Conservation (phyloP, 495 filamentous ascomycete species). For the Neurospora sp. region DNA sequence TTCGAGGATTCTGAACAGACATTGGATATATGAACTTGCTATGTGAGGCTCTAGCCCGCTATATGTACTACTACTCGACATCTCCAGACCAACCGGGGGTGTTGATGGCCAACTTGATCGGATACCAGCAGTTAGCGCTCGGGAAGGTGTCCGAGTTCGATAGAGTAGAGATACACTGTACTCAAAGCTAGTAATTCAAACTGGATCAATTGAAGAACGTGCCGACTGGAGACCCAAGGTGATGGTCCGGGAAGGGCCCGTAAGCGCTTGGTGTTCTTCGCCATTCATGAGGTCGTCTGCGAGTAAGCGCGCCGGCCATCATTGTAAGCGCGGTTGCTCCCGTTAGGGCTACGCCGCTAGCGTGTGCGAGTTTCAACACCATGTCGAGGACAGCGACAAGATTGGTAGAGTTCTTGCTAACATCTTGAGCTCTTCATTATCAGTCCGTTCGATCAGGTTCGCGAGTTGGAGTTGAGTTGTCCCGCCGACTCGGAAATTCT, state of each 20-base stretch:
- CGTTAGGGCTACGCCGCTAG: not conserved
- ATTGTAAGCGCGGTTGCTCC: not conserved
- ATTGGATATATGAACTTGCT: not conserved
- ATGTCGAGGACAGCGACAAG: not conserved
- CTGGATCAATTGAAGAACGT: not conserved
- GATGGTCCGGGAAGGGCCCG: not conserved
- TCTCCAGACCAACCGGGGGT: not conserved
- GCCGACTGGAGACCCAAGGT: not conserved
- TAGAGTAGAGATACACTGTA: not conserved
- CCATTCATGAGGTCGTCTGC: not conserved
- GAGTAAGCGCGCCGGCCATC: not conserved
- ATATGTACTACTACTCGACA: not conserved
- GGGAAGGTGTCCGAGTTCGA: not conserved
- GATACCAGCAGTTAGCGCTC: not conserved
- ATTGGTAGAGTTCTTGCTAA: not conserved
- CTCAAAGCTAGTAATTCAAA: not conserved
- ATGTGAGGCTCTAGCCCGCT: not conserved
- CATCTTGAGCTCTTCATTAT: not conserved
- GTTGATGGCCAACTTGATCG: not conserved
- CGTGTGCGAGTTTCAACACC: not conserved
- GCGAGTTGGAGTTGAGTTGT: not conserved
- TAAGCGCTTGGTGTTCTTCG: not conserved
- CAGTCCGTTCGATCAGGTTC: not conserved
- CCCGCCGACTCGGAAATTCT: not conserved
- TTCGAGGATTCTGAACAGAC: not conserved